A percentile compares a stretch with the other conserved stretches of the same genome.
These are phyloP conservation scores for Aureobasidium sp. DNA, from an alignment of 2,329 filamentous ascomycete species.

Conservation along the genomic window DNA sequence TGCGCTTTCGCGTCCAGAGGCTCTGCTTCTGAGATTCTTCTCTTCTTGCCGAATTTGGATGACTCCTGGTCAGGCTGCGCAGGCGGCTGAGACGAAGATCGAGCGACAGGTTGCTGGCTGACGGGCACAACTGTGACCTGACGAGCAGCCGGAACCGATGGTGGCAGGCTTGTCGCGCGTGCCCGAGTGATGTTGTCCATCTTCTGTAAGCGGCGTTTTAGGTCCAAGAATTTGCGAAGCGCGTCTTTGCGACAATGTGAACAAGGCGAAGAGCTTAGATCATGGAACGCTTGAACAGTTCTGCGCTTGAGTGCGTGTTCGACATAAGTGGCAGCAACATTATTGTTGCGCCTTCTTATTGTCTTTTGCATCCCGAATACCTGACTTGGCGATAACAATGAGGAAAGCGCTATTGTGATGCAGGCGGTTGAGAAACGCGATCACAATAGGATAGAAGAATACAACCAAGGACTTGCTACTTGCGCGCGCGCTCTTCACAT, in stretches of 20 bases:
- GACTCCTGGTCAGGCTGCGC: not conserved
- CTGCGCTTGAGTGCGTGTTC: not conserved
- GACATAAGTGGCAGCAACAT: conserved; percentile 12
- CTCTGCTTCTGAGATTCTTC: conserved; percentile 17
- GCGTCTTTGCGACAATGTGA: conserved; percentile 10
- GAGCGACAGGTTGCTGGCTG: not conserved
- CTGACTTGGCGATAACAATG: not conserved
- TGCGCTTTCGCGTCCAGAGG: conserved; percentile 8
- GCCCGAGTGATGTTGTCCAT: not conserved
- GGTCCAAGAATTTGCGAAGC: conserved; percentile 1
- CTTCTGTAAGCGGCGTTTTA: not conserved
- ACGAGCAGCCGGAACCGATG: not conserved
- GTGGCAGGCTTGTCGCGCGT: conserved; percentile 5
- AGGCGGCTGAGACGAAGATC: not conserved
- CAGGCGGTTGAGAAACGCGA: not conserved
- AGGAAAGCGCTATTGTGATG: not conserved
- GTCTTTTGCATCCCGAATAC: not conserved
- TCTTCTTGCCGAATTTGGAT: conserved; percentile 15
- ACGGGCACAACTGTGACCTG: not conserved
- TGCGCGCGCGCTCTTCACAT: not conserved
- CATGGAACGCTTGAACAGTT: not conserved
- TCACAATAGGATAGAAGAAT: conserved; percentile 4
- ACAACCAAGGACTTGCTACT: not conserved
- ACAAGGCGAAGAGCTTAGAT: conserved; percentile 11
- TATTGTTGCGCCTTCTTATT: conserved; percentile 13